Evolutionary conservation across 768 basidiomycete species (phyloP).

Genomic region (Pisolithus albus): DNA sequence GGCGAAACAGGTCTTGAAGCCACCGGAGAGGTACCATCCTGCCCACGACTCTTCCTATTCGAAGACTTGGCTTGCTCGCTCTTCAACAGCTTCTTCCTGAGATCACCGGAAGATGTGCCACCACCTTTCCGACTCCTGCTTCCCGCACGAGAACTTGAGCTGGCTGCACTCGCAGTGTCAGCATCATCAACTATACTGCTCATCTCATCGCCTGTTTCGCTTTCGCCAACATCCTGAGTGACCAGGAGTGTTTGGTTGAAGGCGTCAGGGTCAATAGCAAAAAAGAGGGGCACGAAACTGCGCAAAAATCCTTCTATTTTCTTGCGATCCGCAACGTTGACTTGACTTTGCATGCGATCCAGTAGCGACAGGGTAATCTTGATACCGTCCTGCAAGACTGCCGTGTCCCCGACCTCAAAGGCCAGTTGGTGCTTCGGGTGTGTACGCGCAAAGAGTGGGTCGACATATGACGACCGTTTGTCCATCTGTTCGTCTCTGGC

Average conservation of each 20-base stretch:
- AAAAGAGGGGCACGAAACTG: conserved; percentile 67
- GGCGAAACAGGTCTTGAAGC: conserved; percentile 62
- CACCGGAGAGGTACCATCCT: conserved; percentile 47
- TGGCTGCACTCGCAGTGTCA: conserved; percentile 27
- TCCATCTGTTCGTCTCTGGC: conserved; percentile 78
- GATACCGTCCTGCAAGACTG: conserved; percentile 77
- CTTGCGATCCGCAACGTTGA: conserved; percentile 64
- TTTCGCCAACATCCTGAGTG: conserved; percentile 54
- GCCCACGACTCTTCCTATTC: conserved; percentile 50
- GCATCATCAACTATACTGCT: conserved; percentile 31
- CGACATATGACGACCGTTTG: conserved; percentile 55
- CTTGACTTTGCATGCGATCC: conserved; percentile 78
- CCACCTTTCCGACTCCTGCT: conserved; percentile 36
- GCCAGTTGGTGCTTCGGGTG: conserved; percentile 73
- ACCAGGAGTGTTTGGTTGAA: conserved; percentile 68
- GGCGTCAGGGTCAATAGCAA: conserved; percentile 62
- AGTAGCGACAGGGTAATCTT: conserved; percentile 88
- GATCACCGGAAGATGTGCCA: conserved; percentile 43
- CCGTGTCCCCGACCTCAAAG: conserved; percentile 65
- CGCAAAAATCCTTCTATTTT: conserved; percentile 80
- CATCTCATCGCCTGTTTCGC: conserved; percentile 47
- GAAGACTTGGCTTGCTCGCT: conserved; percentile 75
- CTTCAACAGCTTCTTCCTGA: conserved; percentile 76
- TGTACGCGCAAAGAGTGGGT: conserved; percentile 50
- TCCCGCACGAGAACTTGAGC: conserved; percentile 23